phyloP scores from a whole-genome alignment of 352 stramenopile species.

The Phytophthora pluvialis region DNA sequence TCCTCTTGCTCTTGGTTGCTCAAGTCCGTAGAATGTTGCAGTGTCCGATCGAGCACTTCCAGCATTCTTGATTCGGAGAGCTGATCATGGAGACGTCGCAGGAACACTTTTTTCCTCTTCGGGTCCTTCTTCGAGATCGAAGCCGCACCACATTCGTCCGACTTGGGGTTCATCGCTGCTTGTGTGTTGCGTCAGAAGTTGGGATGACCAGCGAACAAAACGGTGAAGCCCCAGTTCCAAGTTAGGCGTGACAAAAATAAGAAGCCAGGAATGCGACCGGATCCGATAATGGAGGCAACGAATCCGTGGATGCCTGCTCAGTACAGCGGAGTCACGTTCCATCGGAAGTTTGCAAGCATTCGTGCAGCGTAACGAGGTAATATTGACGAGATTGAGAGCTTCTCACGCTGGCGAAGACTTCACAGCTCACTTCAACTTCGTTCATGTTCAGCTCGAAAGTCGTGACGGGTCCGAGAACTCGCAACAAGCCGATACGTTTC shows the following conservation, averaged over 20 bases:
- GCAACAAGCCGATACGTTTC: conserved; percentile 12
- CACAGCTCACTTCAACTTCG: conserved; percentile 8
- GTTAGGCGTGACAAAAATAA: conserved; percentile 18
- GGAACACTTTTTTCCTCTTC: conserved; percentile 39
- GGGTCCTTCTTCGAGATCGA: conserved; percentile 1
- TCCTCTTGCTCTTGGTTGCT: conserved; percentile 41
- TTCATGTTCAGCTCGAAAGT: conserved; percentile 1
- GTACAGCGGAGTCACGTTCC: conserved; percentile 12
- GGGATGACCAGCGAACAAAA: neutral
- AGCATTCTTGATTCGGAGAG: conserved; percentile 78
- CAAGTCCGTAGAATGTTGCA: conserved; percentile 23
- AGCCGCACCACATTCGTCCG: conserved; percentile 3
- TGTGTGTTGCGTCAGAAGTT: neutral
- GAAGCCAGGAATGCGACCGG: neutral
- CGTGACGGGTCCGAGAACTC: neutral
- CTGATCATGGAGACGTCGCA: conserved; percentile 63
- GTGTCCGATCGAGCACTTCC: conserved; percentile 61
- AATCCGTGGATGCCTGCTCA: conserved; percentile 45
- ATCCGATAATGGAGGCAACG: conserved; percentile 13
- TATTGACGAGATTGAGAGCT: neutral
- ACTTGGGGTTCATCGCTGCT: conserved; percentile 40
- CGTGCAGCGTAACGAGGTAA: conserved; percentile 44
- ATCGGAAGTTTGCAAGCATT: conserved; percentile 51
- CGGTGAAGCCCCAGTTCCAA: neutral
- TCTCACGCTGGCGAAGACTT: neutral